Evolutionary conservation across 1,139 yeast species (phyloP).

Genomic region (Pichia norvegensis): DNA sequence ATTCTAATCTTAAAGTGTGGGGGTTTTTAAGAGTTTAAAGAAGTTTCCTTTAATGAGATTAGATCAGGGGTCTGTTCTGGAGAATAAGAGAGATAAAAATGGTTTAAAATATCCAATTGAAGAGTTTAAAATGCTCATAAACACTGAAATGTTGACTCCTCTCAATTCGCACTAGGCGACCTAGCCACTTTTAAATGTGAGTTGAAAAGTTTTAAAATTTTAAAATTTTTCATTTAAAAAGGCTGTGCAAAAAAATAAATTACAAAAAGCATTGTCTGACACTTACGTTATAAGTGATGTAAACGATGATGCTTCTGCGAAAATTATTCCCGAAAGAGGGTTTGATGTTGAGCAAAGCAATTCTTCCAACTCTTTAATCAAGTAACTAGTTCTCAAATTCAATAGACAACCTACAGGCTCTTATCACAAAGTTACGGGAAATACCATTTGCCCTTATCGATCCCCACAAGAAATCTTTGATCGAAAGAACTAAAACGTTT

Average conservation of each 20-base stretch:
- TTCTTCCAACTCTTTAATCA: too few relatives aligned
- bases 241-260: background rate
- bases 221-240: background rate
- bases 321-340: background rate
- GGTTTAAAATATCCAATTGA: slow-evolving; percentile 3
- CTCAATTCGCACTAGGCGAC: background rate
- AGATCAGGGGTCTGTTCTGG: slow-evolving; percentile 18
- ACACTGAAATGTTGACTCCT: background rate
- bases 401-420: too few relatives aligned
- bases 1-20: slow-evolving; percentile 8
- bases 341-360: background rate
- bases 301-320: background rate
- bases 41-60: slow-evolving; percentile 12
- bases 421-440: too few relatives aligned
- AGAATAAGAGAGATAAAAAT: slow-evolving; percentile 8
- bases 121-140: slow-evolving; percentile 5
- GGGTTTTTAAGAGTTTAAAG: slow-evolving; percentile 5
- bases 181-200: background rate
- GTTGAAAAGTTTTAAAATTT: background rate
- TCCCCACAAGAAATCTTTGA: too few relatives aligned
- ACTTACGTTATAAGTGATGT: background rate
- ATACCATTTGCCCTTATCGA: too few relatives aligned
- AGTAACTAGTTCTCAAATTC: too few relatives aligned
- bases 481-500: too few relatives aligned
- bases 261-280: background rate